These are phyloP conservation scores for Anthracocystis setariae DNA, from an alignment of 1,284 basidiomycete genomes.

Conservation along the genomic window DNA sequence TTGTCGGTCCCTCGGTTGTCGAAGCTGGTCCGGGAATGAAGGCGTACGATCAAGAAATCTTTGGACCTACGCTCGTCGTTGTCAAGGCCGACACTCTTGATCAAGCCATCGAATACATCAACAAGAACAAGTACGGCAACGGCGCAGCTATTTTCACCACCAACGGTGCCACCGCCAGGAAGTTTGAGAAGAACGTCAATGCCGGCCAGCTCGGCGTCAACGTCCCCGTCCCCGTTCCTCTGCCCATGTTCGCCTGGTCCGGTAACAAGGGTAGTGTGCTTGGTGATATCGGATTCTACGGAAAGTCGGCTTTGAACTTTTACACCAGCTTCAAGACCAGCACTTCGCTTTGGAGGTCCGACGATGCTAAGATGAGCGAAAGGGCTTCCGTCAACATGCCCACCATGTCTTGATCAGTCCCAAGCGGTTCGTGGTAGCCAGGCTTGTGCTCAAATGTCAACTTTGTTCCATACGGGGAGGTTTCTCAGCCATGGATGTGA, in stretches of 20 bases:
- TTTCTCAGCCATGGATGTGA: not conserved
- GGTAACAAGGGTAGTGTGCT: constrained; percentile 89
- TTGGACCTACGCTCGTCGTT: constrained; percentile 88
- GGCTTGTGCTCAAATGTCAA: no score
- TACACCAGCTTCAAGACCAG: constrained; percentile 60
- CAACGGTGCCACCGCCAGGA: constrained; percentile 92
- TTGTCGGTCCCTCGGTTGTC: constrained; percentile 91
- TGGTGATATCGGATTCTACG: constrained; percentile 71
- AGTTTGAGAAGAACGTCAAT: constrained; percentile 88
- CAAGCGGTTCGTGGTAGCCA: not conserved
- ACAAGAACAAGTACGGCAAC: constrained; percentile 73
- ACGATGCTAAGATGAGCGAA: constrained; percentile 49
- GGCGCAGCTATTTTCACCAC: constrained; percentile 97
- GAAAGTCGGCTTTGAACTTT: constrained; percentile 57
- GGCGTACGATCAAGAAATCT: constrained; percentile 86
- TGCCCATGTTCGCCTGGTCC: constrained; percentile 92
- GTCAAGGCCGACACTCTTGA: constrained; percentile 86
- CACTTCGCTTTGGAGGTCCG: constrained; percentile 51
- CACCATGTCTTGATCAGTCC: constrained; percentile 51
- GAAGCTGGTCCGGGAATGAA: constrained; percentile 84
- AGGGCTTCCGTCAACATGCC: constrained; percentile 61
- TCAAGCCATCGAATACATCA: constrained; percentile 76
- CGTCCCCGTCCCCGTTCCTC: constrained; percentile 82
- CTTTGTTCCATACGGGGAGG: no score
- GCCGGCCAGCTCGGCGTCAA: constrained; percentile 86